phyloP scores from a whole-genome alignment of 2,329 filamentous ascomycete species.

The Venturia nashicola region DNA sequence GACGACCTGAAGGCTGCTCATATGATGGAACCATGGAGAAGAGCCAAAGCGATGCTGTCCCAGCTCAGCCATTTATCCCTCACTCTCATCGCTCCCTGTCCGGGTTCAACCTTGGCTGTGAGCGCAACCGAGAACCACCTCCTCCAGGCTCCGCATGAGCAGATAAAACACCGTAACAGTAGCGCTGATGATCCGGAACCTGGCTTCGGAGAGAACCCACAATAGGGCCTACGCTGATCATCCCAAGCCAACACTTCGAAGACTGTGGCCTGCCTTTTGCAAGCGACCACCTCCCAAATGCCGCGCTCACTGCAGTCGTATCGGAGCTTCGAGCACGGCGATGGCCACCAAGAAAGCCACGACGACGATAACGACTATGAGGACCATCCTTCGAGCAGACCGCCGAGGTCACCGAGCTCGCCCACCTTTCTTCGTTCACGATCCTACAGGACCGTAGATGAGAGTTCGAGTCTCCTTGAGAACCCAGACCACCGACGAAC shows the following conservation, averaged over 20 bases:
- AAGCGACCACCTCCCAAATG: not conserved
- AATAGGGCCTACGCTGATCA: not conserved
- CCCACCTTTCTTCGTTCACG: not conserved
- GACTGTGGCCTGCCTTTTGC: not conserved
- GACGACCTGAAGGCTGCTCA: not conserved
- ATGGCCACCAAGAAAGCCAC: conserved; percentile 12
- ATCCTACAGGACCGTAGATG: conserved; percentile 22
- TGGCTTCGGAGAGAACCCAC: not conserved
- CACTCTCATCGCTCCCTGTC: not conserved
- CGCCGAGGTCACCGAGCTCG: conserved; percentile 20
- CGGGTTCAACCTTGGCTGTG: not conserved
- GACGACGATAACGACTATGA: conserved; percentile 21
- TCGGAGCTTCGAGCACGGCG: conserved; percentile 5
- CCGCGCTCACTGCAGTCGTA: not conserved
- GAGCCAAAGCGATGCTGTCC: not conserved
- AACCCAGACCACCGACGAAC: conserved; percentile 22
- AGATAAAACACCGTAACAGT: no score
- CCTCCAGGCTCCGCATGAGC: not conserved
- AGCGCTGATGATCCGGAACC: not conserved
- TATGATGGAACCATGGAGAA: not conserved
- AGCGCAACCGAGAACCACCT: not conserved
- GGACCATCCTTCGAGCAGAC: conserved; percentile 17
- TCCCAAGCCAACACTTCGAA: not conserved
- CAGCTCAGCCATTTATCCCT: not conserved
- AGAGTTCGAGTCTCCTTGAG: conserved; percentile 35